phyloP scores from a whole-genome alignment of 169 alveolate species.

The Plasmodium inui region DNA sequence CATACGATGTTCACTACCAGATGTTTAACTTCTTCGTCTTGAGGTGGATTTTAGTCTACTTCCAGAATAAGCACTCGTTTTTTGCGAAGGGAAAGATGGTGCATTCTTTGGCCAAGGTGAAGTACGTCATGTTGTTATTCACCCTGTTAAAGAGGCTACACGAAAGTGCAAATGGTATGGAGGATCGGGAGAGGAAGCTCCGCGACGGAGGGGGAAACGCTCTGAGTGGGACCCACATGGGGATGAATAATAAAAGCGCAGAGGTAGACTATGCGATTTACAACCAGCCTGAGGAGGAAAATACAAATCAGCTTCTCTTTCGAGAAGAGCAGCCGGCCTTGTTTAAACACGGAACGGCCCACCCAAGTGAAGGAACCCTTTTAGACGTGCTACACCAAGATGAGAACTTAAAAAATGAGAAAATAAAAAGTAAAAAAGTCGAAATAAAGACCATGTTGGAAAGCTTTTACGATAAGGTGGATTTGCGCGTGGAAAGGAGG shows the following conservation, averaged over 20 bases:
- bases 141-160: slow-evolving; percentile 22
- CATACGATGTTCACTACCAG: slow-evolving; percentile 41
- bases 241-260: not conserved
- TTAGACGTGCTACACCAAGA: slow-evolving; percentile 2
- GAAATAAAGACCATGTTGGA: slow-evolving; percentile 46
- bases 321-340: not conserved
- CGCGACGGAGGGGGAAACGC: not conserved
- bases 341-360: not conserved
- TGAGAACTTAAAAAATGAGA: slow-evolving; percentile 12
- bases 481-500: slow-evolving; percentile 38
- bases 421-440: slow-evolving; percentile 1
- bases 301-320: not conserved
- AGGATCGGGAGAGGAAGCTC: not conserved
- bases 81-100: slow-evolving; percentile 17
- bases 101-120: slow-evolving; percentile 8
- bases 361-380: not conserved
- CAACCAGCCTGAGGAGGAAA: not conserved
- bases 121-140: slow-evolving; percentile 38
- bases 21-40: slow-evolving; percentile 46
- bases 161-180: slow-evolving; percentile 8
- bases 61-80: slow-evolving; percentile 40
- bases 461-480: slow-evolving; percentile 55
- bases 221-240: not conserved
- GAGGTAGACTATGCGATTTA: not conserved
- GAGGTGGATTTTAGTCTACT: slow-evolving; percentile 67